Evolutionary conservation across 1,139 yeast species (phyloP), one percentile per base, ranked within the genome.

Genomic region (Taphrina communis): DNA sequence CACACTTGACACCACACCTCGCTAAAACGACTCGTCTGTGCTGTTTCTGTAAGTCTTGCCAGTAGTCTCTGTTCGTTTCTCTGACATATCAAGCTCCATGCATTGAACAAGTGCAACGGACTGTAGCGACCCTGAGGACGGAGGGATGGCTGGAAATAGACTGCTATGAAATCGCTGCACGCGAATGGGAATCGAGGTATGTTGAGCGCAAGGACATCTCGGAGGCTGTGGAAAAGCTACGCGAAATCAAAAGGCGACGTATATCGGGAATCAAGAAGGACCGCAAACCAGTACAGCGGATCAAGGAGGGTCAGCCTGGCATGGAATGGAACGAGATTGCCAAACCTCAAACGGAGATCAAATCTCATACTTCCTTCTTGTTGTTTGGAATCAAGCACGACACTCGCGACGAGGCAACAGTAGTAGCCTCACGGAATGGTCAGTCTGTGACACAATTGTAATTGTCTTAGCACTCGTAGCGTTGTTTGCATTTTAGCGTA

Each of bases 61-160:
- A 25, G 31, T 25, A 8, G 80, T 80, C 35, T 81, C 82, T 70
- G 14, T 39, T 80, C 83, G 56, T 88, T 86, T 87, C 89, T 1
- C 83, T 94, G 66, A 94, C 99, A 79, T 94, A 98, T 78, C 94
- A 94, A 77, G 90, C 97, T 46, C 99, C 99, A 9, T 95, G 99
- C 78, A 90, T 95, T 68, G 99, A 95, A 78, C 99, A 95, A 80
- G 99, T 95, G 2, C 88, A 88, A 70, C 87, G 89, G 75, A 89
- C 98, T 0, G 86, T 94, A 12, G 88, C 85, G 73, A 88, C 89
- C 0, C 81, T 95, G 71, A 87, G 88, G 73, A 84, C 82, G 46
- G 79, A 86, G 65, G 97, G 96, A 0, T 95, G 97, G 97, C 83
- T 85, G n/a, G 84, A 86, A 52, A 87, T 95, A 44, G 97, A 95